These are phyloP conservation scores for Cyclospora cayetanensis DNA, from an alignment of 169 alveolate species.

Conservation along the genomic window DNA sequence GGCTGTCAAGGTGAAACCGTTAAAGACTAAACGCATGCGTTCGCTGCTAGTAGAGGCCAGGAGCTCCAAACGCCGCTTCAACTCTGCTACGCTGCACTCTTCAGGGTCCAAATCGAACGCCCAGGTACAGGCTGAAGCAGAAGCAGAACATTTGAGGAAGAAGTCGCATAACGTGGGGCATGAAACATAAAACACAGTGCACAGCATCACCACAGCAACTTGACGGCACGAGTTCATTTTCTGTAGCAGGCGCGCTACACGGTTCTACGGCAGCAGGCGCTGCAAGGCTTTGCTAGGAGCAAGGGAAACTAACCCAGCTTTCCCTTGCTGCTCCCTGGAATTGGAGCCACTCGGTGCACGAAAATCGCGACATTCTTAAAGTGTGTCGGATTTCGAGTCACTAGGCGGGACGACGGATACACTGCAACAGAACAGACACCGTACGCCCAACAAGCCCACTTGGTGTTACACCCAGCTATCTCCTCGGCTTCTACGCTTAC, in stretches of 20 bases:
- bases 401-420: constrained; percentile 8
- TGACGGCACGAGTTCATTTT: too few species aligned
- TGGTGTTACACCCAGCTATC: not conserved
- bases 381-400: constrained; percentile 58
- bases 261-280: not conserved
- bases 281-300: not conserved
- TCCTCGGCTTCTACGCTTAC: not conserved
- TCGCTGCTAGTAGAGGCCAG: not conserved
- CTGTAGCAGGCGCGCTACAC: too few species aligned
- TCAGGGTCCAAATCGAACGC: constrained; percentile 64
- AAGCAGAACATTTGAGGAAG: not conserved
- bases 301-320: constrained; percentile 43
- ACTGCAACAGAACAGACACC: constrained; percentile 1
- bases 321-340: constrained; percentile 72
- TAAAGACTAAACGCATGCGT: constrained; percentile 63
- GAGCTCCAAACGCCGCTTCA: constrained; percentile 15
- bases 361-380: constrained; percentile 55
- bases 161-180: not conserved
- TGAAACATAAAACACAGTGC: too few species aligned
- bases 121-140: constrained; percentile 64
- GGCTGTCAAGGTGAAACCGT: constrained; percentile 46
- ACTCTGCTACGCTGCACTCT: constrained; percentile 62
- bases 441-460: not conserved
- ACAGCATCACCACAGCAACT: too few species aligned
- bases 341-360: constrained; percentile 71